Conservation (phyloP, 2,329 filamentous ascomycete species). For the Xylaria sp. region DNA sequence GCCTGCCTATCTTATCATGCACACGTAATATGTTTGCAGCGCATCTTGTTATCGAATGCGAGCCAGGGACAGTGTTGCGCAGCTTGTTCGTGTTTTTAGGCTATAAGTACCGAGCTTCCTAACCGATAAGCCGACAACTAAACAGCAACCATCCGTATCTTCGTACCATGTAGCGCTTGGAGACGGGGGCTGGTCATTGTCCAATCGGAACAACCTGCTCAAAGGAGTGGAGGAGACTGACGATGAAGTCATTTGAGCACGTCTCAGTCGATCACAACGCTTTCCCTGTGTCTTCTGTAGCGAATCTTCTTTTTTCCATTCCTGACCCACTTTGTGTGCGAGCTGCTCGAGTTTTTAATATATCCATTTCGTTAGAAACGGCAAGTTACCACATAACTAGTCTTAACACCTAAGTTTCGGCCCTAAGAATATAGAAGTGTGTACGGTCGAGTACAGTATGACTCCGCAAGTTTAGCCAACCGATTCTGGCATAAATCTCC, state of each 20-base stretch:
- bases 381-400: not conserved
- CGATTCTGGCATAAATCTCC: not conserved
- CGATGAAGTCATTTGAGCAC: not conserved
- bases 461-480: not conserved
- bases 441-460: not conserved
- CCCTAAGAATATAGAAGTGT: not conserved
- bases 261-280: not conserved
- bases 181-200: conserved; percentile 1
- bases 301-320: not conserved
- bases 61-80: not conserved
- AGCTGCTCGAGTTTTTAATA: not conserved
- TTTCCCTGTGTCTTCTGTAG: not conserved
- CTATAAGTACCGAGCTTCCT: conserved; percentile 24
- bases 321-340: not conserved
- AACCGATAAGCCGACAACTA: conserved; percentile 17
- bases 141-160: conserved; percentile 1
- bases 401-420: not conserved
- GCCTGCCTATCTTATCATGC: not conserved
- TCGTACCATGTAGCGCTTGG: not conserved
- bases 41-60: not conserved
- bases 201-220: conserved; percentile 10
- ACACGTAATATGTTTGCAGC: not conserved
- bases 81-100: conserved; percentile 13
- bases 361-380: not conserved
- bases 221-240: not conserved